phyloP scores from a whole-genome alignment of 2,329 filamentous ascomycete species.

The Chaetomium globosum region DNA sequence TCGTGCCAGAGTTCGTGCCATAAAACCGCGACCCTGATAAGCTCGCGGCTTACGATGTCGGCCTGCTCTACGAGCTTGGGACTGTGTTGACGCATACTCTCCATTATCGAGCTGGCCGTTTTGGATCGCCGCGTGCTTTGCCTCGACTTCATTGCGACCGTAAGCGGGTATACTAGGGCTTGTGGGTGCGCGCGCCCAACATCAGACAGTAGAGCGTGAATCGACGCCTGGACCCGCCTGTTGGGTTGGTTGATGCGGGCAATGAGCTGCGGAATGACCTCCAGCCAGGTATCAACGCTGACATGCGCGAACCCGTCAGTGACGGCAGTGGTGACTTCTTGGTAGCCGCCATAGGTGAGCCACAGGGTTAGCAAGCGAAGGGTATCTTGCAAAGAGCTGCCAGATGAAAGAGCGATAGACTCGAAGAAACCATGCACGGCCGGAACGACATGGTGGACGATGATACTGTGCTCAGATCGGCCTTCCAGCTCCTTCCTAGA shows the following conservation, averaged over 20 bases:
- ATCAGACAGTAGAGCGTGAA: conserved; percentile 89
- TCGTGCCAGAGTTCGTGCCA: conserved; percentile 99
- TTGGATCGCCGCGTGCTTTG: conserved; percentile 81
- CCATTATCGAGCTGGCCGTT: conserved; percentile 92
- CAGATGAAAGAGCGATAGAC: conserved; percentile 87
- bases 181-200: conserved; percentile 94
- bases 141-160: conserved; percentile 93
- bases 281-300: conserved; percentile 96
- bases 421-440: conserved; percentile 96
- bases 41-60: conserved; percentile 90
- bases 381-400: conserved; percentile 93
- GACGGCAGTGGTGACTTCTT: conserved; percentile 85
- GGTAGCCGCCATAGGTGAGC: conserved; percentile 89
- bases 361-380: conserved; percentile 89
- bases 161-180: conserved; percentile 93
- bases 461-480: conserved; percentile 63
- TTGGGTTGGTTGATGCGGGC: conserved; percentile 97
- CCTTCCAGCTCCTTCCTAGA: conserved; percentile 62
- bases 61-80: conserved; percentile 91
- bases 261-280: conserved; percentile 96
- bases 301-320: conserved; percentile 89
- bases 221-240: conserved; percentile 79
- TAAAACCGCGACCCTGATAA: conserved; percentile 93
- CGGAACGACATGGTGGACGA: conserved; percentile 88
- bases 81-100: conserved; percentile 95